Evolutionary conservation across 192 early-diverging fungal genomes (phyloP).

Genomic region (Kappamyces sp.): DNA sequence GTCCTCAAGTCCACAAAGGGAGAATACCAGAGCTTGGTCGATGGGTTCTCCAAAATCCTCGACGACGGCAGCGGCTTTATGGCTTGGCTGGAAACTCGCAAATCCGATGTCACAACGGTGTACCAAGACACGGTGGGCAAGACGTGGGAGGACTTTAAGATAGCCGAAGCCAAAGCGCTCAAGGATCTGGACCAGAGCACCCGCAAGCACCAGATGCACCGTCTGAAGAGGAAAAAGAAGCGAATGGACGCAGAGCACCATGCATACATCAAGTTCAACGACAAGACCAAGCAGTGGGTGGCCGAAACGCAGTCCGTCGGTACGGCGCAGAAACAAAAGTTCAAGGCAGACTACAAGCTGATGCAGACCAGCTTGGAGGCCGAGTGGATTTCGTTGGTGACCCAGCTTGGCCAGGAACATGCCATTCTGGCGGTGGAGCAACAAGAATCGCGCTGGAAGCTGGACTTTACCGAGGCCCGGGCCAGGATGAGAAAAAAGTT

Average conservation of each 20-base stretch:
- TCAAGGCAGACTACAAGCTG: constrained; percentile 51
- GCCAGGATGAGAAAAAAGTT: constrained; percentile 52
- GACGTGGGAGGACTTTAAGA: constrained; percentile 53
- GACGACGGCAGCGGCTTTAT: constrained; percentile 54
- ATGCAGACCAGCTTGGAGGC: constrained; percentile 51
- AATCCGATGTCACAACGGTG: constrained; percentile 43
- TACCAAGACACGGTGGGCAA: constrained; percentile 51
- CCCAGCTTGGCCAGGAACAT: constrained; percentile 49
- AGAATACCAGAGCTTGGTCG: constrained; percentile 44
- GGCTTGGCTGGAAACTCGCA: constrained; percentile 48
- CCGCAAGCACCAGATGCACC: constrained; percentile 27
- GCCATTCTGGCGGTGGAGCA: constrained; percentile 56
- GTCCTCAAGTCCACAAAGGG: constrained; percentile 34
- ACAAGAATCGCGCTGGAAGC: constrained; percentile 17
- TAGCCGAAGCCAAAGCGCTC: constrained; percentile 39
- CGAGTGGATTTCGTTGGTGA: constrained; percentile 54
- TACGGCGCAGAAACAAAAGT: constrained; percentile 44
- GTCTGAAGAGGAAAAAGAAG: constrained; percentile 22
- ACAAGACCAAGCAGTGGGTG: constrained; percentile 48
- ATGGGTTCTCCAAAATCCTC: constrained; percentile 50
- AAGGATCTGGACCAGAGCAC: constrained; percentile 9
- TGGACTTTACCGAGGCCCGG: constrained; percentile 36
- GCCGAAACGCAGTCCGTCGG: constrained; percentile 57
- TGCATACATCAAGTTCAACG: constrained; percentile 30
- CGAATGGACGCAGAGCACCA: constrained; percentile 17